phyloP scores from a whole-genome alignment of 352 stramenopile genomes.

The Pythium monospermum region DNA sequence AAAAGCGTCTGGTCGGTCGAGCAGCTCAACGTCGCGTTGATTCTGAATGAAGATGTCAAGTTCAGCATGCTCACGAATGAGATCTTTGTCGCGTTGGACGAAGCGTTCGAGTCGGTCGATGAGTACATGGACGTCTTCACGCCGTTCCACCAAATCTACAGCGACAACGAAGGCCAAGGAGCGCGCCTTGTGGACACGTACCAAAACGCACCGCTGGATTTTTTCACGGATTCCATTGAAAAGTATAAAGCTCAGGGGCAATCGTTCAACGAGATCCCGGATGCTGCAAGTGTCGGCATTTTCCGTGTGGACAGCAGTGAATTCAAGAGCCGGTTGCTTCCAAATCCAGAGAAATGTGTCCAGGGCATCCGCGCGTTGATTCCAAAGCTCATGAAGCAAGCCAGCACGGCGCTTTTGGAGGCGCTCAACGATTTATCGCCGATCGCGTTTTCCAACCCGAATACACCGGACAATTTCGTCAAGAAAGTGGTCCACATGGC shows the following conservation, averaged over 20 bases:
- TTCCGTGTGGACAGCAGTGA: constrained; percentile 87
- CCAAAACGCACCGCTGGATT: constrained; percentile 61
- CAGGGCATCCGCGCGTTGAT: constrained; percentile 74
- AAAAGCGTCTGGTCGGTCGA: constrained; percentile 78
- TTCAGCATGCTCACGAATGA: constrained; percentile 82
- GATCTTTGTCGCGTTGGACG: constrained; percentile 78
- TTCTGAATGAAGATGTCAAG: constrained; percentile 77
- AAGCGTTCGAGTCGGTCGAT: constrained; percentile 74
- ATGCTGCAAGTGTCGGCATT: constrained; percentile 86
- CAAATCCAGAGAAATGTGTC: constrained; percentile 87
- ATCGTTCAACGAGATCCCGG: constrained; percentile 82
- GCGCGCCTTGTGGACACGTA: constrained; percentile 61
- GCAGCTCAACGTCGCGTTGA: constrained; percentile 71
- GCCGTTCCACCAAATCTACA: constrained; percentile 83
- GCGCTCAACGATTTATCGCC: constrained; percentile 83
- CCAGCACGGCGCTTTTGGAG: constrained; percentile 72
- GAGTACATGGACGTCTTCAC: constrained; percentile 89
- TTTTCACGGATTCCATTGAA: constrained; percentile 78
- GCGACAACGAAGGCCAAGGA: constrained; percentile 79
- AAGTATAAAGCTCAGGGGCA: constrained; percentile 76
- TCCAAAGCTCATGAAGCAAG: constrained; percentile 88
- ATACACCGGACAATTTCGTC: constrained; percentile 73
- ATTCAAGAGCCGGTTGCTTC: constrained; percentile 87
- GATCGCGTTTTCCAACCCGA: constrained; percentile 65
- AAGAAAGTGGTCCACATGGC: constrained; percentile 88